Percentiles rank a stretch among this genome's conserved stretches.
These are phyloP conservation scores for Rhizophagus clarus DNA, from an alignment of 192 early-diverging fungal species.

Conservation along the genomic window DNA sequence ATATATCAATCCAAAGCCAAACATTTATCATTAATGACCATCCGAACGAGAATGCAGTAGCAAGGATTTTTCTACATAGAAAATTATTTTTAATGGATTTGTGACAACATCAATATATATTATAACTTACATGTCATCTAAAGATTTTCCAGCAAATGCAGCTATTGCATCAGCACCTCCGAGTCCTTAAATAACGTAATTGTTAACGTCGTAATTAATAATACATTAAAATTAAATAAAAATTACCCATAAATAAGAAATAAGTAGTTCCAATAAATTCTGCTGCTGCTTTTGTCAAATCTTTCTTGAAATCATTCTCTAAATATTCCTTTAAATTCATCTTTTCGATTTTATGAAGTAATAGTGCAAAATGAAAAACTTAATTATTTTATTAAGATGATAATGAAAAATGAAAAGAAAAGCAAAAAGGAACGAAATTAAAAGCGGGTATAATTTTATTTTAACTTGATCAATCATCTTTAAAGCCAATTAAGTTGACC, in stretches of 20 bases:
- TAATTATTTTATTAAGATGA: too few relatives aligned
- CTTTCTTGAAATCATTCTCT: too few relatives aligned
- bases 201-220: too few relatives aligned
- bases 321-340: too few relatives aligned
- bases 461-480: too few relatives aligned
- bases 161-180: not conserved
- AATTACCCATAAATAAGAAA: conserved; percentile 13
- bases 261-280: conserved; percentile 13
- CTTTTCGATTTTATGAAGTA: too few relatives aligned
- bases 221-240: not conserved
- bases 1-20: not conserved
- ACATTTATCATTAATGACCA: conserved; percentile 13
- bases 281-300: not conserved
- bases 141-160: not conserved
- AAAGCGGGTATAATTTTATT: too few relatives aligned
- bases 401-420: too few relatives aligned
- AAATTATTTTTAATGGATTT: not conserved
- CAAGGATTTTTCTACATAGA: not conserved
- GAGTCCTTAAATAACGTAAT: not conserved
- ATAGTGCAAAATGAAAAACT: too few relatives aligned
- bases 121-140: not conserved
- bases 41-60: not conserved
- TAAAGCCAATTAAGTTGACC: too few relatives aligned
- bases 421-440: too few relatives aligned
- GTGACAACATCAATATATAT: not conserved